These are phyloP conservation scores for Phaeodactylum tricornutum DNA, from an alignment of 108 stramenopile species.

Conservation along the genomic window DNA sequence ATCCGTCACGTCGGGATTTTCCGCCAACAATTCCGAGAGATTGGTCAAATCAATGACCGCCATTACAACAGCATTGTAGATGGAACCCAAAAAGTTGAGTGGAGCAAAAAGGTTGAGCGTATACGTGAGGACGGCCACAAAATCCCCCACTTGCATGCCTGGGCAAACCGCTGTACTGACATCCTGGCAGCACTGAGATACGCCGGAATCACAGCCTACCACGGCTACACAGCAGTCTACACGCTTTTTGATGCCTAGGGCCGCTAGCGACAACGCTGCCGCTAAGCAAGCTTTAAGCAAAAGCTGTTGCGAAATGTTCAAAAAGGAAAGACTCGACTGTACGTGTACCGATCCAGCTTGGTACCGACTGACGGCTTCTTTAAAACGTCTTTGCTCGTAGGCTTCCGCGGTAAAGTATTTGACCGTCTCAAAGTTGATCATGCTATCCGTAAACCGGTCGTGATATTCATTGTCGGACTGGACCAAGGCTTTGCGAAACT, in stretches of 20 bases:
- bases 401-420: constrained; percentile 94
- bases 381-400: constrained; percentile 76
- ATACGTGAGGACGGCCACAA: constrained; percentile 89
- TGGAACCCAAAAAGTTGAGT: constrained; percentile 87
- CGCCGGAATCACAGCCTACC: constrained; percentile 45
- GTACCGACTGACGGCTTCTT: constrained; percentile 56
- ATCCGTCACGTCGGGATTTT: constrained; percentile 85
- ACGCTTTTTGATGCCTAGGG: constrained; percentile 45
- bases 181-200: constrained; percentile 55
- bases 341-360: constrained; percentile 75
- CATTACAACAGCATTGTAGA: constrained; percentile 88
- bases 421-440: constrained; percentile 96
- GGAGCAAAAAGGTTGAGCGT: constrained; percentile 88
- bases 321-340: constrained; percentile 71
- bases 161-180: constrained; percentile 33
- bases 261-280: constrained; percentile 54
- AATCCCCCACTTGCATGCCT: constrained; percentile 89
- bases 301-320: constrained; percentile 87
- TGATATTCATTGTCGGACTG: constrained; percentile 67
- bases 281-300: constrained; percentile 80
- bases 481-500: constrained; percentile 87
- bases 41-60: constrained; percentile 88
- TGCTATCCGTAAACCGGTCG: constrained; percentile 81
- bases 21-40: constrained; percentile 81
- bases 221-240: constrained; percentile 47